phyloP scores from a whole-genome alignment of 768 basidiomycete species.

The Amyloporia xantha region DNA sequence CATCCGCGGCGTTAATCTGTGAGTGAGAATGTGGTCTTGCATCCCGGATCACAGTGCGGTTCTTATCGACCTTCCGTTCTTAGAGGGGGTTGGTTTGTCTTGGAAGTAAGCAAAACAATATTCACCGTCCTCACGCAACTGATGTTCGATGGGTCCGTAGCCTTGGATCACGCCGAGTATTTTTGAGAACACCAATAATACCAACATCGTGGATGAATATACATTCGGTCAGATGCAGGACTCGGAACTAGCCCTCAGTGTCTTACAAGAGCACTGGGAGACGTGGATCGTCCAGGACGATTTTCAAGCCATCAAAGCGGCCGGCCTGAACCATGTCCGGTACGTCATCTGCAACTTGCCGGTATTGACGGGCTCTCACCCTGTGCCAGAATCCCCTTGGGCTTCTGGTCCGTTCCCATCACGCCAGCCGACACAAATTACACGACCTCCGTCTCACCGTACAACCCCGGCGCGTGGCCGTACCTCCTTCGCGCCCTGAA shows the following conservation, averaged over 20 bases:
- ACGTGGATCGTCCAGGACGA: conserved; percentile 69
- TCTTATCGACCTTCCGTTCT: not conserved
- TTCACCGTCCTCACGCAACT: not conserved
- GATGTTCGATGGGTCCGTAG: conserved; percentile 24
- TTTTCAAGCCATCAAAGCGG: conserved; percentile 55
- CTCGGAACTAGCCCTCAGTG: conserved; percentile 31
- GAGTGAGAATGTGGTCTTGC: no score
- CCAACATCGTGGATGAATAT: conserved; percentile 52
- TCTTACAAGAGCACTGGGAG: conserved; percentile 50
- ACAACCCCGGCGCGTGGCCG: conserved; percentile 58
- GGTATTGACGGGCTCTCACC: no score
- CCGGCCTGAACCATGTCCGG: conserved; percentile 70
- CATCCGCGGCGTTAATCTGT: conserved; percentile 60
- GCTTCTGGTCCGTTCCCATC: conserved; percentile 76
- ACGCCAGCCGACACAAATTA: conserved; percentile 44
- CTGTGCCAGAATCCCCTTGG: conserved; percentile 52
- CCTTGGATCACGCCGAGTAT: conserved; percentile 79
- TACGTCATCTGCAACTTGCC: conserved; percentile 24
- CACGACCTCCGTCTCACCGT: conserved; percentile 42
- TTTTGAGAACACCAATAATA: conserved; percentile 55
- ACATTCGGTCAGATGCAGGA: conserved; percentile 53
- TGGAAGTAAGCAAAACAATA: conserved; percentile 40
- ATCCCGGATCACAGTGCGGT: not conserved
- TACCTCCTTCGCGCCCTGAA: conserved; percentile 56
- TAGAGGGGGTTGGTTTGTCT: conserved; percentile 59